Evolutionary conservation across 176 grass and related monocot genomes (phyloP).

Genomic region (Ananas comosus): DNA sequence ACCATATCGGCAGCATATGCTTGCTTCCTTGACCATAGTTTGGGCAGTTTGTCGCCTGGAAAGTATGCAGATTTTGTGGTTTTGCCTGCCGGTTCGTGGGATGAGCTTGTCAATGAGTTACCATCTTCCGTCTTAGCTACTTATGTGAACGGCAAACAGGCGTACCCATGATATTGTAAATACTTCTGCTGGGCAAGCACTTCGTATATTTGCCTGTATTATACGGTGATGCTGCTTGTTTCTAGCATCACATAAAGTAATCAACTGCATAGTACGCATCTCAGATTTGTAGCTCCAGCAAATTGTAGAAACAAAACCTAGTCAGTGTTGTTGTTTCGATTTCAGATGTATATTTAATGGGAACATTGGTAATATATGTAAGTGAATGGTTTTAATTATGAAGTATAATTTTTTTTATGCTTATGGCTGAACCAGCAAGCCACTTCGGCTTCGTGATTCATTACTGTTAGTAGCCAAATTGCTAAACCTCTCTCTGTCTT

Average conservation of each 20-base stretch:
- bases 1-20: conserved; percentile 73
- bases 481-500: too few species aligned
- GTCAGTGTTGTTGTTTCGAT: not conserved
- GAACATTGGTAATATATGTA: not conserved
- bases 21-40: conserved; percentile 52
- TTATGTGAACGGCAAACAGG: conserved; percentile 58
- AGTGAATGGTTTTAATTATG: not conserved
- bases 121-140: conserved; percentile 47
- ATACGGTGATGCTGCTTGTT: not conserved
- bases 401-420: not conserved
- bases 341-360: not conserved
- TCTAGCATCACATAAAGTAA: not conserved
- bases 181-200: not conserved
- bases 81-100: conserved; percentile 58
- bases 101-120: conserved; percentile 28
- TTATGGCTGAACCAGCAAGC: too few species aligned
- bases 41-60: conserved; percentile 62
- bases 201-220: not conserved
- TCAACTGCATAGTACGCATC: not conserved
- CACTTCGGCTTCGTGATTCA: too few species aligned
- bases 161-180: conserved; percentile 35
- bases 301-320: not conserved
- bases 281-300: not conserved
- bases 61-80: conserved; percentile 91
- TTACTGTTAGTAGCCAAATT: too few species aligned